Evolutionary conservation across 2,329 filamentous ascomycete genomes (phyloP).

Genomic region (Fusarium globosum): DNA sequence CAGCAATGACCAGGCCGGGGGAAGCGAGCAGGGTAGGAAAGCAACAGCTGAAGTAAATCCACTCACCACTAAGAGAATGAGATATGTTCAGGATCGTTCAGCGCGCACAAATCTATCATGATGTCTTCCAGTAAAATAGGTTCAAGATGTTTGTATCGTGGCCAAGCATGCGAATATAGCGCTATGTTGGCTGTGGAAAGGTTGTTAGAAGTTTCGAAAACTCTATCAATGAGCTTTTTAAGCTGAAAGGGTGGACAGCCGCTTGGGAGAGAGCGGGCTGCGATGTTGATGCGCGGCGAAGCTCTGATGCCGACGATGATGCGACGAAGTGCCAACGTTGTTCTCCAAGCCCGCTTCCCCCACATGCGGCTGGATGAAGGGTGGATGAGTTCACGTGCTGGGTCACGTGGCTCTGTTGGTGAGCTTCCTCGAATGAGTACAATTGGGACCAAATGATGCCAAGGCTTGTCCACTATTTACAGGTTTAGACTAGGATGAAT

Average conservation of each 20-base stretch:
- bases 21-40: conserved; percentile 8
- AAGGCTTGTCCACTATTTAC: not conserved
- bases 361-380: conserved; percentile 30
- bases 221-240: conserved; percentile 18
- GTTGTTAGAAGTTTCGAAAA: conserved; percentile 5
- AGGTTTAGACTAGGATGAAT: not conserved
- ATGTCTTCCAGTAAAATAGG: conserved; percentile 49
- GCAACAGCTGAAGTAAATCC: conserved; percentile 10
- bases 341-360: conserved; percentile 42
- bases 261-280: conserved; percentile 26
- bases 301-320: conserved; percentile 45
- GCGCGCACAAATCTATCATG: conserved; percentile 56
- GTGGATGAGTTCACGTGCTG: conserved; percentile 20
- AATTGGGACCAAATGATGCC: not conserved
- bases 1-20: not conserved
- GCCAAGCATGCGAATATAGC: conserved; percentile 38
- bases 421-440: not conserved
- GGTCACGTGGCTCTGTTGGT: not conserved
- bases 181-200: conserved; percentile 26
- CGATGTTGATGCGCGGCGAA: conserved; percentile 39
- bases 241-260: conserved; percentile 25
- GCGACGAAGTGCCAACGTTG: conserved; percentile 44
- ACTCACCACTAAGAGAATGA: conserved; percentile 57
- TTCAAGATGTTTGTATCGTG: conserved; percentile 40
- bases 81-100: conserved; percentile 46